phyloP scores from a whole-genome alignment of 345 rosid species.

The Lepidium africanum region DNA sequence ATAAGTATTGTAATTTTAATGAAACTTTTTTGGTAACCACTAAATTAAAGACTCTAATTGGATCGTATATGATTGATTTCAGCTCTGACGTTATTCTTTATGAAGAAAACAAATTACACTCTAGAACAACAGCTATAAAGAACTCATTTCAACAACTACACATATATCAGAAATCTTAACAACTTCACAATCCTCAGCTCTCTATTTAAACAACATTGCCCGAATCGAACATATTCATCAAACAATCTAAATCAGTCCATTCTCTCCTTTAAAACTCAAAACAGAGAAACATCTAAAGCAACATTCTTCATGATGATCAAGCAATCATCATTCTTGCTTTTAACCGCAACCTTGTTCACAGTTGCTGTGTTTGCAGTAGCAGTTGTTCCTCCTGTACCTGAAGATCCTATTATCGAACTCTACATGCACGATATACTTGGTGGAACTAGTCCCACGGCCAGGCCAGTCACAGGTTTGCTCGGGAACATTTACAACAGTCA shows the following conservation, averaged over 20 bases:
- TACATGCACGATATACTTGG: conserved; percentile 93
- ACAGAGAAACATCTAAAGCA: background rate
- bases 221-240: conserved; percentile 22
- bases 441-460: conserved; percentile 80
- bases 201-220: conserved; percentile 36
- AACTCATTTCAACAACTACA: conserved; percentile 44
- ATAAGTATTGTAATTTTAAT: background rate
- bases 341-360: conserved; percentile 28
- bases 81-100: background rate
- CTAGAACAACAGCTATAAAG: conserved; percentile 3
- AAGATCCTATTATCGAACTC: conserved; percentile 56
- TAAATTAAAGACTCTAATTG: background rate
- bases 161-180: conserved; percentile 24
- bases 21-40: background rate
- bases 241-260: conserved; percentile 7
- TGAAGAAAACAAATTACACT: background rate
- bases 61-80: background rate
- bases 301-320: conserved; percentile 34
- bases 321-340: conserved; percentile 28
- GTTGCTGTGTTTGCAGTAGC: conserved; percentile 33
- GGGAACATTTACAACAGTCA: conserved; percentile 94
- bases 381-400: conserved; percentile 35
- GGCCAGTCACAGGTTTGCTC: conserved; percentile 85
- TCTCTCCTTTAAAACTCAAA: background rate
- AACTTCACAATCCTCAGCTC: conserved; percentile 33